Percentiles rank a stretch among this genome's conserved stretches.
Conservation (phyloP, 2,329 filamentous ascomycete genomes). For the Leptodontidium sp. region DNA sequence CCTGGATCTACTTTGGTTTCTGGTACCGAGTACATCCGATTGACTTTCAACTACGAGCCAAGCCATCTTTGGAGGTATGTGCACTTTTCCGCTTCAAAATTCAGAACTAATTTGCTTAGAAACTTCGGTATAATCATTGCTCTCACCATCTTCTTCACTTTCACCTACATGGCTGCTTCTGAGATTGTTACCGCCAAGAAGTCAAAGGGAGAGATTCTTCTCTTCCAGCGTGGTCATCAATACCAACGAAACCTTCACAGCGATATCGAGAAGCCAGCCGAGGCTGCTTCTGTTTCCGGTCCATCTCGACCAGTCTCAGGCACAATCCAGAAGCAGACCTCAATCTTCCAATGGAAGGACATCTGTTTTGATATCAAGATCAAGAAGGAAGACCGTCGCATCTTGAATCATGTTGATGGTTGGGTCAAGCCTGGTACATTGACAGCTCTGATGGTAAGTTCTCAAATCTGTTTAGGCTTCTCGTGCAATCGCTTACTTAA, state of each 20-base stretch:
- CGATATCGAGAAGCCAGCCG: constrained; percentile 68
- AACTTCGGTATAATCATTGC: constrained; percentile 74
- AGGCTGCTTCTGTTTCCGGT: neutral
- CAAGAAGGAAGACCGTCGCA: constrained; percentile 66
- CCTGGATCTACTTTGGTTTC: constrained; percentile 59
- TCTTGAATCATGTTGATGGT: constrained; percentile 73
- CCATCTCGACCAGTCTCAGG: neutral
- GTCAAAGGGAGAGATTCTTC: constrained; percentile 78
- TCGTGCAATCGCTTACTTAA: constrained; percentile 65
- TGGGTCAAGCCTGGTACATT: constrained; percentile 76
- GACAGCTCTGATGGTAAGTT: constrained; percentile 71
- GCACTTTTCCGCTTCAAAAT: neutral
- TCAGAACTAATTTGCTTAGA: constrained; percentile 22
- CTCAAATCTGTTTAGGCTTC: constrained; percentile 64
- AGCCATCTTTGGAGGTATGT: constrained; percentile 65
- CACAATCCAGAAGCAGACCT: constrained; percentile 37
- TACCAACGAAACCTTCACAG: constrained; percentile 58
- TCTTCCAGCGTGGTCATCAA: constrained; percentile 68
- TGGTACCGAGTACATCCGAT: constrained; percentile 64
- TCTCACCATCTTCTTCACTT: constrained; percentile 68
- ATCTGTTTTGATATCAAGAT: constrained; percentile 79
- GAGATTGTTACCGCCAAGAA: constrained; percentile 64
- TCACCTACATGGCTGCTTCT: constrained; percentile 68
- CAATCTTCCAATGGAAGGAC: constrained; percentile 43
- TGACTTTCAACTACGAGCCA: constrained; percentile 64